Percentiles rank a stretch among this genome's conserved stretches.
Conservation (phyloP, 352 stramenopile species). For the Pythium sp. region DNA sequence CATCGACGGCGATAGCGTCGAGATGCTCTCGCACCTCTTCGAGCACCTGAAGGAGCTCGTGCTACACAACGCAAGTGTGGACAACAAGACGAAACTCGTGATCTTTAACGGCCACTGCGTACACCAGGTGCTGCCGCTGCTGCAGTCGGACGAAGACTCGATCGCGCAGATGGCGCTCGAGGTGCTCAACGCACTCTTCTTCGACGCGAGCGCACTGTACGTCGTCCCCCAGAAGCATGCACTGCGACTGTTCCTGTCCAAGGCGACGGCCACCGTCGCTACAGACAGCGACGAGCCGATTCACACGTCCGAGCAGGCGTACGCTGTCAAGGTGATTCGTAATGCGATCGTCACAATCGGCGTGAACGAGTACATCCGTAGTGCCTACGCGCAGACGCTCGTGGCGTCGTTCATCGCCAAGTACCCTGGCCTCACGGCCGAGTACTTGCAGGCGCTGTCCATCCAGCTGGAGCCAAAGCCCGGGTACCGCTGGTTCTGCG, state of each 20-base stretch:
- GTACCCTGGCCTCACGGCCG: constrained; percentile 60
- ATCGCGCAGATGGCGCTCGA: constrained; percentile 34
- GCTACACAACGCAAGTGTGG: constrained; percentile 48
- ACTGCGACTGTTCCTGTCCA: constrained; percentile 43
- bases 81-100: constrained; percentile 51
- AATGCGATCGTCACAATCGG: constrained; percentile 62
- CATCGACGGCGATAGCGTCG: constrained; percentile 65
- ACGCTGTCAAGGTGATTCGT: constrained; percentile 62
- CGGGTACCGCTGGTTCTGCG: constrained; percentile 77
- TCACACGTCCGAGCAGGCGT: constrained; percentile 37
- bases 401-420: constrained; percentile 50
- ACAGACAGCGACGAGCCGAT: constrained; percentile 16
- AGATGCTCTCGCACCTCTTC: constrained; percentile 51
- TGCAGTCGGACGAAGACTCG: constrained; percentile 52
- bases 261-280: constrained; percentile 17
- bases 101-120: constrained; percentile 65
- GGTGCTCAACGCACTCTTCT: constrained; percentile 62
- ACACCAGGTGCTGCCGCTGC: constrained; percentile 64
- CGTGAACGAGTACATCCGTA: constrained; percentile 60
- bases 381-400: constrained; percentile 46
- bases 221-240: constrained; percentile 38
- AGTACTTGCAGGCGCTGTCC: constrained; percentile 55
- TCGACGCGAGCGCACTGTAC: constrained; percentile 55
- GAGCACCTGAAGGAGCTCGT: constrained; percentile 41
- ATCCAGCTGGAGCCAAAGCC: constrained; percentile 73